phyloP scores from a whole-genome alignment of 768 basidiomycete species.

The Lactifluus piperatus region DNA sequence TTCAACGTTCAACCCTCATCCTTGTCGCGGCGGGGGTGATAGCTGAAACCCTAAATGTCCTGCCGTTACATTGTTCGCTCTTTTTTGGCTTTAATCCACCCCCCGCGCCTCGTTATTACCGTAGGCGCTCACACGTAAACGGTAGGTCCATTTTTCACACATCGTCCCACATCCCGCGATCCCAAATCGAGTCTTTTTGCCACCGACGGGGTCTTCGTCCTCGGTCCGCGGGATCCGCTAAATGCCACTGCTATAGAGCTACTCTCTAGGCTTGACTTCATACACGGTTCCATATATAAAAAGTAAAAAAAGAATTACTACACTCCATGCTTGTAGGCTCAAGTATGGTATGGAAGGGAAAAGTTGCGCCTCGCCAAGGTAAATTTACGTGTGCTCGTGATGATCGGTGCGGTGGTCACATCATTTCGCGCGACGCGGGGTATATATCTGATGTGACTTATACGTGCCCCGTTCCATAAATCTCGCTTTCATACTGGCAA shows the following conservation, averaged over 20 bases:
- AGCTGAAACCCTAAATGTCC: background rate
- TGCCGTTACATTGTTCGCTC: slow-evolving; percentile 10
- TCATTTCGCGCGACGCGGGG: background rate
- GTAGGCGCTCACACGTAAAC: background rate
- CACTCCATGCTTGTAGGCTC: background rate
- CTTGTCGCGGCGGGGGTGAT: background rate
- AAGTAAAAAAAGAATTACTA: background rate
- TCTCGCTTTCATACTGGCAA: background rate
- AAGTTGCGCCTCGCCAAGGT: background rate
- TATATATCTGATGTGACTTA: background rate
- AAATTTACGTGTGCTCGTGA: background rate
- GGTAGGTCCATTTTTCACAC: background rate
- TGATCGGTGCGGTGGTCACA: background rate
- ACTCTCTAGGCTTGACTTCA: too few relatives aligned
- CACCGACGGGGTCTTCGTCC: too few relatives aligned
- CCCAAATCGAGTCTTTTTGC: too few relatives aligned
- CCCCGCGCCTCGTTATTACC: background rate
- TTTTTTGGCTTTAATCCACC: slow-evolving; percentile 11
- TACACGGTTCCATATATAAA: too few relatives aligned
- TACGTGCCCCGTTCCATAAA: background rate
- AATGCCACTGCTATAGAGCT: background rate
- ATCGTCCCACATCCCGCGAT: too few relatives aligned
- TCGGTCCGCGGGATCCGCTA: background rate
- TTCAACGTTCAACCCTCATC: too few relatives aligned
- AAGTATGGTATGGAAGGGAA: background rate